Base-by-base conservation (phyloP, 2,329 filamentous ascomycete genomes). In the Cadophora luteo-olivacea region DNA sequence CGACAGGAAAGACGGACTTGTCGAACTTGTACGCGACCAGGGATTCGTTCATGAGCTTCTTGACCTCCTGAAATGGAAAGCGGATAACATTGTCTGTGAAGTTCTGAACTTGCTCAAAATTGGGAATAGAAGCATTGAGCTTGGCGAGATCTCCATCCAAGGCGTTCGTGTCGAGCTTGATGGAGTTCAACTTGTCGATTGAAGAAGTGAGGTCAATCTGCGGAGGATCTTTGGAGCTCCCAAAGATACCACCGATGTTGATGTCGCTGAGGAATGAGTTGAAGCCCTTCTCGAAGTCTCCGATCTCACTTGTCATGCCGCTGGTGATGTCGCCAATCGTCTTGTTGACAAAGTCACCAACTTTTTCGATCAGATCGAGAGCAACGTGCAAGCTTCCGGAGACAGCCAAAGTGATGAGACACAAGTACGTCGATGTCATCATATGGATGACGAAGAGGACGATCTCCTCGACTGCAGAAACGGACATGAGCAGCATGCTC, bases 361-460 rank as follows among this genome's bases (percentile, higher is more conserved):
- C 86, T 62, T 89, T 85, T 76, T 90, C 84, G 61, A 89, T 84
- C 71, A 91, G 82, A 64, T 85, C 82, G 63, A 92, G 81, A 19
- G 87, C 92, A 55, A 90, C 89, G 63, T 93, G 89, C 63, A 97
- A 83, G 75, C 89, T 92, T 70, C 93, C 93, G 71, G 91, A 88
- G 66, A 97, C 86, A 60, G 93, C 89, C 71, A 97, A 87, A 36
- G 92, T 92, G 77, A 97, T 92, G 64, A 99, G 86, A 77, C 96
- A 99, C 72, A 93, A 86, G 77, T 97, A 97, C 19, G 94, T 97
- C 62, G 90, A 91, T 55, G 93, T 94, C 81, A 97, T 86, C 81
- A 97, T 91, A 79, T 97, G 93, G 82, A 99, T 94, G 78, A 94
- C 88, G 81, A 97, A 99, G 72, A 97, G 84, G 71, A 97, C 90